Evolutionary conservation across 192 early-diverging fungal genomes (phyloP).

Genomic region (Backusella australiensis): DNA sequence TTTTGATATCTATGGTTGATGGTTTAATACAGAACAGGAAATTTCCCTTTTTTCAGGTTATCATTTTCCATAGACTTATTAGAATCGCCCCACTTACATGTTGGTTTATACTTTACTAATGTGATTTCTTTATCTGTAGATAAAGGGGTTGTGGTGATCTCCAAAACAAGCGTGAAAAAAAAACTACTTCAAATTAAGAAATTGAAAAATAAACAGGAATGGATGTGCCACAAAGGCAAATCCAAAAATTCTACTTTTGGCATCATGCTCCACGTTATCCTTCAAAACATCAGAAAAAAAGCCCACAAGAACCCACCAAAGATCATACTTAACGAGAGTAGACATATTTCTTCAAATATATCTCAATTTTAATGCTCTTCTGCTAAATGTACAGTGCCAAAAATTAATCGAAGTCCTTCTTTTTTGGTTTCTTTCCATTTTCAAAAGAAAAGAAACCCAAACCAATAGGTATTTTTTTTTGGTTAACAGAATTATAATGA

Average conservation of each 20-base stretch:
- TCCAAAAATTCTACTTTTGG: background rate
- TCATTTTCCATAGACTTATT: background rate
- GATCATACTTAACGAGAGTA: background rate
- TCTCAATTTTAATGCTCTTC: background rate
- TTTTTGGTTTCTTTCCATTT: too few species aligned
- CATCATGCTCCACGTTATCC: background rate
- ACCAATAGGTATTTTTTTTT: background rate
- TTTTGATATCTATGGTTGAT: background rate
- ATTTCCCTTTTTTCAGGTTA: constrained; percentile 20
- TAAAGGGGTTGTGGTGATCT: background rate
- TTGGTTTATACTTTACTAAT: background rate
- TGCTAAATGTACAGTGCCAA: too few species aligned
- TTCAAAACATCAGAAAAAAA: background rate
- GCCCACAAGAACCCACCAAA: background rate
- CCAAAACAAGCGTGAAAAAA: background rate
- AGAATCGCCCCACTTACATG: background rate
- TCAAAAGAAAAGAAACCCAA: background rate
- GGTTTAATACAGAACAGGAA: background rate
- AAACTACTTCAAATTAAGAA: background rate
- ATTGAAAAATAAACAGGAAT: background rate
- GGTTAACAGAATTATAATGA: too few species aligned
- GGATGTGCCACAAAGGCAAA: background rate
- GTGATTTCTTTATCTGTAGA: background rate
- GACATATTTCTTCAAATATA: background rate
- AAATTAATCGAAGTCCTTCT: too few species aligned